phyloP scores from a whole-genome alignment of 2,329 filamentous ascomycete genomes.

The Calcarisporium arbuscula region DNA sequence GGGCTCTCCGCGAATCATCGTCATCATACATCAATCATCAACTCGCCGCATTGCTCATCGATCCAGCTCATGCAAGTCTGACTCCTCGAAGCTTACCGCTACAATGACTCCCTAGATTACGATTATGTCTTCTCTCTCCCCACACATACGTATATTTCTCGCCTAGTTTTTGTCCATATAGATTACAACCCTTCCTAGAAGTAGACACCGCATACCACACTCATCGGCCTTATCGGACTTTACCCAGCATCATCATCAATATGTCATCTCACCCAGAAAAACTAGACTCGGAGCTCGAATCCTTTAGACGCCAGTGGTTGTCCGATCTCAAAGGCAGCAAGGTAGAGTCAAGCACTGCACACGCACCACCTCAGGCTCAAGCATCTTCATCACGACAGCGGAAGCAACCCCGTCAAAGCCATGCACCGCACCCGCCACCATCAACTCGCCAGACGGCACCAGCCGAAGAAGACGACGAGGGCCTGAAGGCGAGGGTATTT shows the following conservation, averaged over 20 bases:
- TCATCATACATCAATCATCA: no score
- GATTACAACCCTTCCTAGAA: background rate
- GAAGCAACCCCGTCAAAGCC: background rate
- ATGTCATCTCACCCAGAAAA: constrained; percentile 11
- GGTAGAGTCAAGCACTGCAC: constrained; percentile 1
- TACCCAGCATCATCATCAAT: constrained; percentile 1
- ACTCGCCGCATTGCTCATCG: no score
- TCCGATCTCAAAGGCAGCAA: constrained; percentile 60
- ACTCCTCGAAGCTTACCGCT: no score
- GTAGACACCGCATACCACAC: constrained; percentile 7
- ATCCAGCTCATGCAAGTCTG: no score
- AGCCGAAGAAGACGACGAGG: constrained; percentile 7
- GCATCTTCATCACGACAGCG: constrained; percentile 2
- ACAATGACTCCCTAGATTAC: no score
- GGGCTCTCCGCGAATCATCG: no score
- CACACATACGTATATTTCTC: no score
- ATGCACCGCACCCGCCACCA: constrained; percentile 1
- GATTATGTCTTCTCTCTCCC: no score
- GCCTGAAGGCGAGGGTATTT: constrained; percentile 10
- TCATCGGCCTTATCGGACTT: constrained; percentile 9
- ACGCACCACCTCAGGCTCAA: constrained; percentile 1
- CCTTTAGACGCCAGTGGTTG: constrained; percentile 78
- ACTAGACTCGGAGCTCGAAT: constrained; percentile 68
- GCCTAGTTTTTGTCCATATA: background rate
- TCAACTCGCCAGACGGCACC: background rate